Base-by-base conservation (phyloP, 2,329 filamentous ascomycete genomes). In the Beauveria caledonica region DNA sequence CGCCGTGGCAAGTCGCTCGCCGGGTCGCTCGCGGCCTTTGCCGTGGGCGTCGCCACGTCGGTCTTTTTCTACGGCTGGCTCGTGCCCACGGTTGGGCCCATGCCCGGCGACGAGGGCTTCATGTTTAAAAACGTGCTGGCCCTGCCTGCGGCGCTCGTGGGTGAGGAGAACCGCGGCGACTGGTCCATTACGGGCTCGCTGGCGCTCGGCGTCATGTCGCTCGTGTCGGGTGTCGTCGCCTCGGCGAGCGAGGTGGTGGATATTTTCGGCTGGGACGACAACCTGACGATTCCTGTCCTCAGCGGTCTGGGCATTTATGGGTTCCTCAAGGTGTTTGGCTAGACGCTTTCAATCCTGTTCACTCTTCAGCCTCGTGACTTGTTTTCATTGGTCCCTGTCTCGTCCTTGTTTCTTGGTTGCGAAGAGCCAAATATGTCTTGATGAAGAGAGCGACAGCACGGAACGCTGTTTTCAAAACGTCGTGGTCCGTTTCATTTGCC, bases 201-300 rank as follows among this genome's bases (percentile, higher is more conserved):
- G 63, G 94, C 94, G 1, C 78, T 97, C 40, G 87, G 85, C 4
- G 78, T 90, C 62, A 86, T 97, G 84, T 90, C 91, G 70, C 65
- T 96, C 44, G 90, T 89, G 77, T 92, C 92, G 7, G 94, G 94
- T n/a, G 75, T 97, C 48, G 85, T 93, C 58, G 94, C 92, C 46
- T 90, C 92, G 60, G 86, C 86, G 49, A 97, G 92, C 69, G 94
- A 99, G 75, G 88, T 93, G 17, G 81, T 96, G 50, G 92, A 99
- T 75, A 70, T 97, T 0, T 97, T 92, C 71, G 90, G 92, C 52
- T 92, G 91, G 89, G 94, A 99, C 70, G 94, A 99, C 76, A 99
- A 99, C 74, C 78, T 99, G 67, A 97, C 93, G 54, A 99, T 99
- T 73, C 94, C 94, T 2, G 86, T 96, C 27, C 79, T 99, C 54